A percentile compares a stretch with the other conserved stretches of the same genome.
phyloP scores from a whole-genome alignment of 2,329 filamentous ascomycete genomes.

The Corynespora cassiicola region DNA sequence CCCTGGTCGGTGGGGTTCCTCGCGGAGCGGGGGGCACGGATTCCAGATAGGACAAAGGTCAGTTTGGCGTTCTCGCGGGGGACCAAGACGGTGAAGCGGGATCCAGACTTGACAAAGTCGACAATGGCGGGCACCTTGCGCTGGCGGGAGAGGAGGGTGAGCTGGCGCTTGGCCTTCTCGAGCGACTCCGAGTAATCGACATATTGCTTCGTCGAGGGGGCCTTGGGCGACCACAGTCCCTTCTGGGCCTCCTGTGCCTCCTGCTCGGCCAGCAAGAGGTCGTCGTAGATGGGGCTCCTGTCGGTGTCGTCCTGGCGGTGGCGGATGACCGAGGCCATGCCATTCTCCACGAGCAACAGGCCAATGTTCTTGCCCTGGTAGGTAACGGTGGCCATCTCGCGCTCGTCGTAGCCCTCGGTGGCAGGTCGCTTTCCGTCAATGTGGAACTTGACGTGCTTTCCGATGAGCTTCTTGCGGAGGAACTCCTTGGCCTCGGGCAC shows the following conservation, averaged over 20 bases:
- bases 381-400: slow-evolving; percentile 89
- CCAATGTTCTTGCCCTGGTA: slow-evolving; percentile 87
- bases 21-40: slow-evolving; percentile 87
- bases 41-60: slow-evolving; percentile 91
- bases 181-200: slow-evolving; percentile 89
- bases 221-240: slow-evolving; percentile 93
- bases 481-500: slow-evolving; percentile 95
- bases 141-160: slow-evolving; percentile 85
- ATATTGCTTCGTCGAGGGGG: slow-evolving; percentile 81
- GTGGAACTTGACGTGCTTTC: slow-evolving; percentile 89
- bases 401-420: slow-evolving; percentile 88
- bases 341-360: slow-evolving; percentile 84
- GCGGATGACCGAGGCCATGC: slow-evolving; percentile 91
- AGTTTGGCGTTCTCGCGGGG: slow-evolving; percentile 93
- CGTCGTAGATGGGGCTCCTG: slow-evolving; percentile 91
- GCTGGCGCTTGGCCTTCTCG: slow-evolving; percentile 94
- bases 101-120: slow-evolving; percentile 97
- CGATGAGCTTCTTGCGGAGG: slow-evolving; percentile 89
- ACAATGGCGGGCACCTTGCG: slow-evolving; percentile 92
- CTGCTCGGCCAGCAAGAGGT: slow-evolving; percentile 80
- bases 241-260: slow-evolving; percentile 84
- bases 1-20: slow-evolving; percentile 79
- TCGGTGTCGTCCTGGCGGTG: slow-evolving; percentile 96
- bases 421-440: slow-evolving; percentile 92
- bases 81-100: slow-evolving; percentile 88